These are phyloP conservation scores for Penicillium paneum DNA, from an alignment of 2,329 filamentous ascomycete genomes.

Conservation along the genomic window DNA sequence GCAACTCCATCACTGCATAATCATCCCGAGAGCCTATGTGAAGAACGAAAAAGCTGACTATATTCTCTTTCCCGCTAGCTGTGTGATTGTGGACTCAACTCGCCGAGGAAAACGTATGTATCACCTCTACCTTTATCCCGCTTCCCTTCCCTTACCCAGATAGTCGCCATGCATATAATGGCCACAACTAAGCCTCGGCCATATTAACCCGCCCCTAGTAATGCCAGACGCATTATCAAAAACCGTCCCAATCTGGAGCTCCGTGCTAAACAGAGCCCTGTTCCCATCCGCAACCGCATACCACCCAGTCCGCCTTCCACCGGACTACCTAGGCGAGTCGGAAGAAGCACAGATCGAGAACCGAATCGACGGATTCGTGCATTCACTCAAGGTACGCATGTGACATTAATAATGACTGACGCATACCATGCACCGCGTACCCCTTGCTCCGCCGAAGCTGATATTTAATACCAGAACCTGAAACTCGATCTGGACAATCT, in stretches of 20 bases:
- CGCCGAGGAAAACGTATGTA: constrained; percentile 75
- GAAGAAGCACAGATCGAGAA: constrained; percentile 75
- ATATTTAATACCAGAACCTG: constrained; percentile 47
- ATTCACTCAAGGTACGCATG: constrained; percentile 44
- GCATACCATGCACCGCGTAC: neutral
- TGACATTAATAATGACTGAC: neutral
- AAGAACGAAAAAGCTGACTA: constrained; percentile 7
- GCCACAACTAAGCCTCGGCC: neutral
- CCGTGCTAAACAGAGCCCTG: constrained; percentile 74
- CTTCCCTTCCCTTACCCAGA: neutral
- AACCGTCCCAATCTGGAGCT: constrained; percentile 90
- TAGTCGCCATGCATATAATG: neutral
- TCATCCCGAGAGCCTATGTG: neutral
- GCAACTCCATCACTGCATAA: neutral
- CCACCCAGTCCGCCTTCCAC: constrained; percentile 66
- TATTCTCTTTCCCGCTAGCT: constrained; percentile 25
- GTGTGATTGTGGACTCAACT: constrained; percentile 88
- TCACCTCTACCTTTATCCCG: neutral
- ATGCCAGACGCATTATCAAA: constrained; percentile 95
- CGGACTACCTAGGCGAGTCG: constrained; percentile 67
- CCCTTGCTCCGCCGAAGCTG: constrained; percentile 1
- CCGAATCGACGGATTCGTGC: constrained; percentile 56
- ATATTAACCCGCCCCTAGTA: constrained; percentile 42
- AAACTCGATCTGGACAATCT: constrained; percentile 58
- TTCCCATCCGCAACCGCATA: constrained; percentile 58